These are phyloP conservation scores for Scenedesmus sp. DNA, from an alignment of 163 green algal species.

Conservation along the genomic window DNA sequence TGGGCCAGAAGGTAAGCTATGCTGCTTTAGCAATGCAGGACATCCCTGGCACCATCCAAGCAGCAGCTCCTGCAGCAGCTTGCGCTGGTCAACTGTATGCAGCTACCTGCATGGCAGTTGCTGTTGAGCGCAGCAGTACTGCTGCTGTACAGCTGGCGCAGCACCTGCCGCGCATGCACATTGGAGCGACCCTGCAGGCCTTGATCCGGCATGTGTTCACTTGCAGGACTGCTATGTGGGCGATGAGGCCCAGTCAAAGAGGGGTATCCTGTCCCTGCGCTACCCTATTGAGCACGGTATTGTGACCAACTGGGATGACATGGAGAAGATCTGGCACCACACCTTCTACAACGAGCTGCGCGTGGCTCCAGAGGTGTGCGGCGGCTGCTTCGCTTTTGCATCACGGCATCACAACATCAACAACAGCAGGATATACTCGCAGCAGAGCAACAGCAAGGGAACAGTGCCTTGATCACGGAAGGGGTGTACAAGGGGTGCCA, in stretches of 20 bases:
- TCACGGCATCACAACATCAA: no score
- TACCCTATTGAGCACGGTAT: conserved; percentile 99
- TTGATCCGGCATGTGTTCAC: background rate
- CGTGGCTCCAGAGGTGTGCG: conserved; percentile 90
- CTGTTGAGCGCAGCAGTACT: background rate
- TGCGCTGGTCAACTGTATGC: background rate
- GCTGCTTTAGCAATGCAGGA: background rate
- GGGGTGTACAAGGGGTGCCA: no score
- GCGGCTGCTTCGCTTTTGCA: background rate
- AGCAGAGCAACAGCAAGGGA: no score
- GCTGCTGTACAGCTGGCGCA: background rate
- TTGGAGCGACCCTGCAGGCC: background rate
- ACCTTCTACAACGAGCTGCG: conserved; percentile 99
- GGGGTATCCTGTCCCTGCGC: conserved; percentile 97
- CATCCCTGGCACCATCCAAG: background rate
- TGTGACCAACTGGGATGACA: conserved; percentile 99
- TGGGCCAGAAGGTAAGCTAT: conserved; percentile 91
- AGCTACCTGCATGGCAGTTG: background rate
- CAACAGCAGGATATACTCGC: no score
- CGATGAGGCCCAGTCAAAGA: conserved; percentile 98
- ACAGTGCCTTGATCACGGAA: no score
- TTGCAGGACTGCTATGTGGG: conserved; percentile 96
- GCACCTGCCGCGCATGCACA: background rate
- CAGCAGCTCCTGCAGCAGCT: background rate
- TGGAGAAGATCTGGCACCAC: conserved; percentile 99